Evolutionary conservation across 2,329 filamentous ascomycete species (phyloP).

Genomic region (Xylogone sp.): DNA sequence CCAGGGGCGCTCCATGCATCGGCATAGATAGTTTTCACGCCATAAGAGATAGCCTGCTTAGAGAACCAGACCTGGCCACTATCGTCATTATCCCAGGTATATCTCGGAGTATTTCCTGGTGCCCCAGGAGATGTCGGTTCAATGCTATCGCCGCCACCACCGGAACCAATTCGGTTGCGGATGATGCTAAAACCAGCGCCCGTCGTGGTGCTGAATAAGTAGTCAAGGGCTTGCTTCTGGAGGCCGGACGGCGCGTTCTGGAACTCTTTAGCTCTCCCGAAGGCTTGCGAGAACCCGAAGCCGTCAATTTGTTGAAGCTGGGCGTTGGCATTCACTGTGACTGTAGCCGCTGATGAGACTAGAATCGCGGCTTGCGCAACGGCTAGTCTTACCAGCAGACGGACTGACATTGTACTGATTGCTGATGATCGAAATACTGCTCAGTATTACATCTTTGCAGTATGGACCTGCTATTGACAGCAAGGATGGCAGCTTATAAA

Average conservation of each 20-base stretch:
- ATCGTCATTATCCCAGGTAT: conserved; percentile 43
- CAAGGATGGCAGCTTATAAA: too few species aligned
- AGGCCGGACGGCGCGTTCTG: conserved; percentile 28
- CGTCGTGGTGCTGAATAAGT: conserved; percentile 39
- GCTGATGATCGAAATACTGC: too few species aligned
- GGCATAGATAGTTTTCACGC: conserved; percentile 42
- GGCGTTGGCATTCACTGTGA: conserved; percentile 18
- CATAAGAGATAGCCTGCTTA: conserved; percentile 40
- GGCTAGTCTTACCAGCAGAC: too few species aligned
- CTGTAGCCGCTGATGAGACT: too few species aligned
- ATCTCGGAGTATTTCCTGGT: conserved; percentile 36
- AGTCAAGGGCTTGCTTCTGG: conserved; percentile 37
- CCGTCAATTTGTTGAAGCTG: conserved; percentile 38
- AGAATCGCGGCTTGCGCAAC: too few species aligned
- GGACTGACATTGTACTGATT: too few species aligned
- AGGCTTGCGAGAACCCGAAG: conserved; percentile 46
- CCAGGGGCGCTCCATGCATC: conserved; percentile 48
- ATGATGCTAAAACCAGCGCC: conserved; percentile 48
- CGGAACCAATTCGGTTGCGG: conserved; percentile 40
- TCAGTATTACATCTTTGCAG: too few species aligned
- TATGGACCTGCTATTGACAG: too few species aligned
- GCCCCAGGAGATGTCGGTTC: conserved; percentile 40
- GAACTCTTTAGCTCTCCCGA: conserved; percentile 38
- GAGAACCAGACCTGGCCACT: conserved; percentile 48
- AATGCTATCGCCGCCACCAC: conserved; percentile 36